A percentile compares a stretch with the other conserved stretches of the same genome.
Conservation (phyloP, 2,329 filamentous ascomycete genomes). For the Sodiomyces alkalinus region DNA sequence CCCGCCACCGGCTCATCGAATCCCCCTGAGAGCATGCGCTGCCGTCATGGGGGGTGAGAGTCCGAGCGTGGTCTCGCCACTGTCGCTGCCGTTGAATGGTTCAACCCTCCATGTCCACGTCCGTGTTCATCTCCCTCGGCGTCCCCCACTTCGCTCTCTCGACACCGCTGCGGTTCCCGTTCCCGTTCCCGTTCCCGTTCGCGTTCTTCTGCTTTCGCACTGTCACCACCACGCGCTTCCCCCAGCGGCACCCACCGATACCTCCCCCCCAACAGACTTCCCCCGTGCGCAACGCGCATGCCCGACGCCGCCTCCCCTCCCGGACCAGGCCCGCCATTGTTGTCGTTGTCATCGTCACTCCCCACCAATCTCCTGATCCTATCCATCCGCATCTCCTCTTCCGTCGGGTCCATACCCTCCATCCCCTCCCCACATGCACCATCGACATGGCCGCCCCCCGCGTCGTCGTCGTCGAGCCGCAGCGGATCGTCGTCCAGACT, state of each 20-base stretch:
- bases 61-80: background rate
- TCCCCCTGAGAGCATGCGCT: background rate
- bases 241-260: no score
- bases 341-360: background rate
- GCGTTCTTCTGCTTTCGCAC: background rate
- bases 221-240: no score
- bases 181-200: background rate
- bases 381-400: background rate
- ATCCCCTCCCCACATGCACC: background rate
- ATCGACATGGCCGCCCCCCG: background rate
- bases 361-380: background rate
- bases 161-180: background rate
- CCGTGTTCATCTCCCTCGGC: background rate
- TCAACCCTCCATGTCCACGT: no score
- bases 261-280: no score
- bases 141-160: no score
- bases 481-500: constrained; percentile 1
- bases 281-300: no score
- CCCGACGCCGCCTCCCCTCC: no score
- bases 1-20: no score
- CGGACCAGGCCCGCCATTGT: no score
- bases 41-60: background rate
- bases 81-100: background rate
- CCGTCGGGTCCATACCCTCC: background rate
- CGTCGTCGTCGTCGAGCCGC: background rate